Evolutionary conservation across 345 rosid genomes (phyloP), one percentile per base, ranked within the genome.

Genomic region (Linum tenue): DNA sequence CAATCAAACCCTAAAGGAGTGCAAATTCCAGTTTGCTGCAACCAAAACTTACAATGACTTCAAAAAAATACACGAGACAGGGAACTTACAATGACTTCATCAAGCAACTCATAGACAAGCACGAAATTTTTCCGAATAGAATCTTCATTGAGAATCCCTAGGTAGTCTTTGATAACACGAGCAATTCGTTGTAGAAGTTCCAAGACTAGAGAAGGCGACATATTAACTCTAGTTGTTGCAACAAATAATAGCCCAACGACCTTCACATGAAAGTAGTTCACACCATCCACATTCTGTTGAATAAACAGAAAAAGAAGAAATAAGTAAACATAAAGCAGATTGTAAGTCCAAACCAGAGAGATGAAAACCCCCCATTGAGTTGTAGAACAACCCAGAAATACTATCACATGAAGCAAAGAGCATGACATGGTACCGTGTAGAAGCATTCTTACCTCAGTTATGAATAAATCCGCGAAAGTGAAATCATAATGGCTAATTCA

Each of bases 131-230:
- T 94, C 77, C 96, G 78, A 64, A 94, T 65, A 9, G 99, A 91
- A 75, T 91, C 99, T 80, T 94, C 99, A 75, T 80, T 94, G 73
- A 94, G 81, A 79, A 94, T 85, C 55, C 99, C 97, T 9, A 94
- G 90, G 67, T 94, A 94, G 75, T 91, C 99, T 73, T 94, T 94
- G 74, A 91, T 91, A 64, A 94, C 99, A 38, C 97, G 92, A 39
- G 99, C 96, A 17, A 88, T 80, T 82, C 99, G 85, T 79, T 94
- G 97, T 41, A 94, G 76, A 75, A 94, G 92, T 86, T 94, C 99
- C 96, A 94, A 70, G 63, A 89, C 91, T 67, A 94, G 88, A 71
- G 99, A 88, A 37, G 99, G 97, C 37, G 99, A 87, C 53, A 82
- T 81, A 11, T 94, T 94, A 64, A 89, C 86, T 72, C 99, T 85